phyloP scores from a whole-genome alignment of 2,329 filamentous ascomycete genomes.

The Metarhizium guizhouense region DNA sequence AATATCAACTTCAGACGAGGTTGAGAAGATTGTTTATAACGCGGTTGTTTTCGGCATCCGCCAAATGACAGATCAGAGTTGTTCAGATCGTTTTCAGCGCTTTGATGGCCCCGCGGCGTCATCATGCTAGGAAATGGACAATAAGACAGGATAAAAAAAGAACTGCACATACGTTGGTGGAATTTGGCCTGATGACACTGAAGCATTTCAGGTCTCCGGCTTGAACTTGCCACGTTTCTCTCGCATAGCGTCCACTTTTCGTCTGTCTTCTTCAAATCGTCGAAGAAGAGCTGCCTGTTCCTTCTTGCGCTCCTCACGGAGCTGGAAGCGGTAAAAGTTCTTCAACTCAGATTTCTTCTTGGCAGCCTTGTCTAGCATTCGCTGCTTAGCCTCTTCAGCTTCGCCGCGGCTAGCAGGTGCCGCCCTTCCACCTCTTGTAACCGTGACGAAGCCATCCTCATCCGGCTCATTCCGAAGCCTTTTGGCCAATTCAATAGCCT shows the following conservation, averaged over 20 bases:
- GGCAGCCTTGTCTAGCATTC: conserved; percentile 54
- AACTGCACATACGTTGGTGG: conserved; percentile 1
- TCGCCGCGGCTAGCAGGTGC: conserved; percentile 70
- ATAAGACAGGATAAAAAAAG: conserved; percentile 2
- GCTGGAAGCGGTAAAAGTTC: conserved; percentile 81
- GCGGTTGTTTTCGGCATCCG: conserved; percentile 55
- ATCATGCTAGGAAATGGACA: conserved; percentile 27
- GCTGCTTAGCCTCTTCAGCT: conserved; percentile 49
- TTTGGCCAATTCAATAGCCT: conserved; percentile 52
- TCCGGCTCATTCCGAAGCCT: conserved; percentile 71
- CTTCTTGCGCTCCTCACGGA: conserved; percentile 68
- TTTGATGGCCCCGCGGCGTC: conserved; percentile 47
- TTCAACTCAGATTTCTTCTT: conserved; percentile 54
- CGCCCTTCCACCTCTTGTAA: conserved; percentile 66
- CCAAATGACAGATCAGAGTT: conserved; percentile 17
- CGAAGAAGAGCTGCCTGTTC: conserved; percentile 58
- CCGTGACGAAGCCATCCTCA: conserved; percentile 91
- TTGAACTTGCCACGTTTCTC: conserved; percentile 55
- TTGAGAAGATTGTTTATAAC: conserved; percentile 56
- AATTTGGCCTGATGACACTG: not conserved
- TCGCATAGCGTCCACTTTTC: conserved; percentile 63
- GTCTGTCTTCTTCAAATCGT: conserved; percentile 68
- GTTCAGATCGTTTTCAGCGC: conserved; percentile 12
- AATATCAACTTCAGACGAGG: conserved; percentile 39
- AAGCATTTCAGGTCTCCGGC: conserved; percentile 33